Base-by-base conservation (phyloP, 2,329 filamentous ascomycete genomes). In the Paraconiothyrium brasiliense region DNA sequence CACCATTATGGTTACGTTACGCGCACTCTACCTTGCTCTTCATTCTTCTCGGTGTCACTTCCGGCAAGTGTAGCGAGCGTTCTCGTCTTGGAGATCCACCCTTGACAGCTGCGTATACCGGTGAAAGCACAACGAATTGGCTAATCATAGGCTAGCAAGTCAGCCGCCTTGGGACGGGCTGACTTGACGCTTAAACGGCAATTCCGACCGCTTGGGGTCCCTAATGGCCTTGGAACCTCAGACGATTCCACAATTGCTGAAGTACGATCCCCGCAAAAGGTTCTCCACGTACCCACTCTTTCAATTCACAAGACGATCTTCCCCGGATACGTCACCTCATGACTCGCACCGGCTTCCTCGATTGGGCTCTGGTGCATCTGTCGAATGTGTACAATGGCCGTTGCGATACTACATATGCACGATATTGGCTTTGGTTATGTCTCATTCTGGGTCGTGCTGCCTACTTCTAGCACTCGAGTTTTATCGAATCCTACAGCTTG, bases 341-440 rank as follows among this genome's bases (percentile, higher is more conserved):
- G 47, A 49, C 27, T n/a, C 47, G 47, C 30, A 49, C 47, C 47
- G 47, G 47, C 47, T 49, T 49, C 47, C 47, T 34, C 32, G 24
- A 32, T 49, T 34, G 24, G 47, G 47, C 24, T 8, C 27, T 34
- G 47, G 47, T 34, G 47, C 47, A 16, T 32, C 5, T 22, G 47
- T 34, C 16, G 7, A 7, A 11, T 30, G 27, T 32, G 13, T 34
- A n/a, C 27, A n/a, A 34, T 32, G 27, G 14, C n/a, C 7, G 14
- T 49, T 49, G 27, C 27, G 20, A 32, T 34, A n/a, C 27, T 34
- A 49, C 47, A 49, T 49, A 34, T n/a, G 14, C 27, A 20, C 20
- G 47, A 34, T 16, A 2, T 49, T 10, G 16, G n/a, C 24, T 32
- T 16, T 32, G 20, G n/a, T 22, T 7, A 13, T 34, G 20, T n/a